phyloP scores from a whole-genome alignment of 1,284 basidiomycete species.

The Ganoderma multipileum region DNA sequence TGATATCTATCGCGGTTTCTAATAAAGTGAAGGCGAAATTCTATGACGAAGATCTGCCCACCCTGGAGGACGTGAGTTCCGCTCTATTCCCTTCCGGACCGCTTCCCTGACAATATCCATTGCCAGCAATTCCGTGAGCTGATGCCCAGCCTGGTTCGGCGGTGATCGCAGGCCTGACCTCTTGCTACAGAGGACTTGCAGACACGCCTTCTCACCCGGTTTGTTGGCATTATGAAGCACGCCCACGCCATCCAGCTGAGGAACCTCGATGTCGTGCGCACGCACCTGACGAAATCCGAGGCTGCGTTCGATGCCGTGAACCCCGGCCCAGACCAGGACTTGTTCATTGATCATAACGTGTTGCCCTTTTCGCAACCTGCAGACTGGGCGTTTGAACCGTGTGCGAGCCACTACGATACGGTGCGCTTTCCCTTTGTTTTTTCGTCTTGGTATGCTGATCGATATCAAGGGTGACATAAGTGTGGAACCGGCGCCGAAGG shows the following conservation, averaged over 20 bases:
- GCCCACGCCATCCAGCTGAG: slow-evolving; percentile 61
- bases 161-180: slow-evolving; percentile 6
- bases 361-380: slow-evolving; percentile 66
- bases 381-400: slow-evolving; percentile 82
- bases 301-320: slow-evolving; percentile 57
- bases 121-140: slow-evolving; percentile 71
- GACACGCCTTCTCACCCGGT: slow-evolving; percentile 60
- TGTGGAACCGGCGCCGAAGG: slow-evolving; percentile 70
- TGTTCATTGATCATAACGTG: slow-evolving; percentile 77
- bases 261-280: slow-evolving; percentile 65
- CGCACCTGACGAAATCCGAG: slow-evolving; percentile 53
- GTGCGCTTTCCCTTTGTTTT: slow-evolving; percentile 44
- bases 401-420: slow-evolving; percentile 74
- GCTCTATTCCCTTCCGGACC: background rate
- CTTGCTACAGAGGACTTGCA: slow-evolving; percentile 65
- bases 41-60: slow-evolving; percentile 70
- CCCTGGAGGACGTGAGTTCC: slow-evolving; percentile 71
- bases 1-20: slow-evolving; percentile 71
- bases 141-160: slow-evolving; percentile 6
- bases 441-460: slow-evolving; percentile 3
- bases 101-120: slow-evolving; percentile 16
- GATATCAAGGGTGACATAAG: slow-evolving; percentile 61
- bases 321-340: slow-evolving; percentile 64
- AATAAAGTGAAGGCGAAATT: slow-evolving; percentile 75
- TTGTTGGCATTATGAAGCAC: slow-evolving; percentile 59